Conservation (phyloP, 805 yeast genomes). For the Wickerhamiella sergipiensis region DNA sequence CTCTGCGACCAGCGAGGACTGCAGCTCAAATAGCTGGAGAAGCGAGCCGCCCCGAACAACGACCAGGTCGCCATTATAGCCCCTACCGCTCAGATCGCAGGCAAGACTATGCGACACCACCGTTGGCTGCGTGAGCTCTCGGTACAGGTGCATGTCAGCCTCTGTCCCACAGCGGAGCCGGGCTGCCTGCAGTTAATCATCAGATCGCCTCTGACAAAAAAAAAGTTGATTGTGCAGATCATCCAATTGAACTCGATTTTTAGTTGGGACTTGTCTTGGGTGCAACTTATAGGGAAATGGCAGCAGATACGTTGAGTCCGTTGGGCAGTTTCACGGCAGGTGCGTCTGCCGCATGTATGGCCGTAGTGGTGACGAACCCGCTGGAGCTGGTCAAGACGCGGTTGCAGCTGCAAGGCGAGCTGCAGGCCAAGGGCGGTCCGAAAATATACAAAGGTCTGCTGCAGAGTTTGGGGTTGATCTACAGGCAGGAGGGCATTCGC, state of each 20-base stretch:
- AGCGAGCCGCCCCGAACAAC: constrained; percentile 53
- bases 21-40: constrained; percentile 44
- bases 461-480: constrained; percentile 67
- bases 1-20: no score
- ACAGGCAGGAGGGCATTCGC: constrained; percentile 66
- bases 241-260: neutral
- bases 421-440: constrained; percentile 35
- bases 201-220: neutral
- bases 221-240: neutral
- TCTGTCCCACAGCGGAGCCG: neutral
- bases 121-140: constrained; percentile 64
- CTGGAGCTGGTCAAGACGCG: constrained; percentile 87
- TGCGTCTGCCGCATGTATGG: constrained; percentile 92
- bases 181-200: neutral
- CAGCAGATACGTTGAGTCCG: neutral
- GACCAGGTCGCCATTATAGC: constrained; percentile 32
- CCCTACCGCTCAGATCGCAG: constrained; percentile 21
- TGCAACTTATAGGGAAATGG: neutral
- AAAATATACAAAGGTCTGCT: constrained; percentile 67
- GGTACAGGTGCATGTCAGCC: constrained; percentile 57
- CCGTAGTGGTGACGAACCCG: constrained; percentile 94
- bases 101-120: constrained; percentile 49
- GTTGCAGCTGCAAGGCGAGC: constrained; percentile 94
- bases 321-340: constrained; percentile 73
- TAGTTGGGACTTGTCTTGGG: neutral